Percentiles rank a stretch among this genome's conserved stretches.
Conservation (phyloP, 768 basidiomycete species). For the Trametes punicea region DNA sequence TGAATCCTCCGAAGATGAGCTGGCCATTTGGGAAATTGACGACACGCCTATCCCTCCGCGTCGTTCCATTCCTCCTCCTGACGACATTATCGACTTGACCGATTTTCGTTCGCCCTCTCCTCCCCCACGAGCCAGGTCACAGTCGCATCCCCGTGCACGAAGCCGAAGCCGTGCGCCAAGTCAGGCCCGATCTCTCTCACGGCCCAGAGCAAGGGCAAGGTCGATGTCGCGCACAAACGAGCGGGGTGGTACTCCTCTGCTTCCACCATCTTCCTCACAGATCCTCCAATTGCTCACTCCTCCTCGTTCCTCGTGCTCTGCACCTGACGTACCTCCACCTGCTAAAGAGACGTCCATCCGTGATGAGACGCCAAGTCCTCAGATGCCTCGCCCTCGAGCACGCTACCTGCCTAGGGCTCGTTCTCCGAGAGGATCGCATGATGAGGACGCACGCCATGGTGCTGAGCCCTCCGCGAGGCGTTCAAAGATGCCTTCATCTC, state of each 20-base stretch:
- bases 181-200: constrained; percentile 8
- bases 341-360: background rate
- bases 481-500: no score
- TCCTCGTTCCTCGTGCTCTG: constrained; percentile 19
- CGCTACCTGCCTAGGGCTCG: constrained; percentile 2
- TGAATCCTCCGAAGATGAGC: constrained; percentile 27
- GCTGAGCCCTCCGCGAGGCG: background rate
- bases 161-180: background rate
- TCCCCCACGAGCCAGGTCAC: constrained; percentile 10
- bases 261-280: background rate
- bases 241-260: background rate
- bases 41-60: constrained; percentile 13
- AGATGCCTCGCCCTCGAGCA: constrained; percentile 12
- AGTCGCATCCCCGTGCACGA: background rate
- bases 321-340: background rate
- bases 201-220: background rate
- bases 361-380: constrained; percentile 10
- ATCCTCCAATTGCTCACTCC: constrained; percentile 18
- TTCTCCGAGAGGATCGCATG: background rate
- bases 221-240: background rate
- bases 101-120: constrained; percentile 11
- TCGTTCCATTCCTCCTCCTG: background rate
- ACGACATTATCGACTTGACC: constrained; percentile 21
- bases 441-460: background rate
- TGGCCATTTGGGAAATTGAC: constrained; percentile 24